Conservation (phyloP, 768 basidiomycete genomes). For the Naganishia friedmannii region DNA sequence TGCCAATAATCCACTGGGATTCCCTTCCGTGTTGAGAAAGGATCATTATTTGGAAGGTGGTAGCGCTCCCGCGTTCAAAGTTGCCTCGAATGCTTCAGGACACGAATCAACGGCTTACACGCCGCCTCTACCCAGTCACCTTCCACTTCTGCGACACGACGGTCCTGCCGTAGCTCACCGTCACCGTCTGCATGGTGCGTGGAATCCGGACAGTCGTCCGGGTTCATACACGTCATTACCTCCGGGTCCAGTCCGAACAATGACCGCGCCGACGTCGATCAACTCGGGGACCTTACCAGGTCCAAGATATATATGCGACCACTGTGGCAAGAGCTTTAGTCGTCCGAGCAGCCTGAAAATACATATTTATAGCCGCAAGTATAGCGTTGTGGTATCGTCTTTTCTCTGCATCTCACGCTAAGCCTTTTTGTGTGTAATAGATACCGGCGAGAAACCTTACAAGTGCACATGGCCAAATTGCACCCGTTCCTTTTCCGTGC, state of each 20-base stretch:
- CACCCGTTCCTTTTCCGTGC: slow-evolving; percentile 46
- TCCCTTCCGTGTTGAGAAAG: slow-evolving; percentile 16
- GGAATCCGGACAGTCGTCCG: not conserved
- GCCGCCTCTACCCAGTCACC: not conserved
- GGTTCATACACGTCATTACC: slow-evolving; percentile 1
- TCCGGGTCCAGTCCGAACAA: not conserved
- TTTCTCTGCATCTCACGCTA: not conserved
- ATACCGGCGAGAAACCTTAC: slow-evolving; percentile 49
- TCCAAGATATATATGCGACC: slow-evolving; percentile 47
- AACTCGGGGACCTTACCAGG: slow-evolving; percentile 23
- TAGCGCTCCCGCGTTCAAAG: not conserved
- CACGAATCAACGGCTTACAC: not conserved
- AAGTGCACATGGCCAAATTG: slow-evolving; percentile 46
- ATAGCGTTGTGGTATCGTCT: not conserved
- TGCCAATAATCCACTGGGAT: not conserved
- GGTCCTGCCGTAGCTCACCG: not conserved
- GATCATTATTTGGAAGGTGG: not conserved
- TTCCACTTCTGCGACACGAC: not conserved
- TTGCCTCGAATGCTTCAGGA: not conserved
- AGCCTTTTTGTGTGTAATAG: slow-evolving; percentile 17
- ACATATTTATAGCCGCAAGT: slow-evolving; percentile 51
- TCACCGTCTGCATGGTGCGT: not conserved
- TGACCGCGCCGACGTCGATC: not conserved
- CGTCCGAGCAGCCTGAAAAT: slow-evolving; percentile 48
- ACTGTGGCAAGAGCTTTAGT: slow-evolving; percentile 47